These are phyloP conservation scores for Leccinellum rugosiceps DNA, from an alignment of 768 basidiomycete genomes.

Conservation along the genomic window DNA sequence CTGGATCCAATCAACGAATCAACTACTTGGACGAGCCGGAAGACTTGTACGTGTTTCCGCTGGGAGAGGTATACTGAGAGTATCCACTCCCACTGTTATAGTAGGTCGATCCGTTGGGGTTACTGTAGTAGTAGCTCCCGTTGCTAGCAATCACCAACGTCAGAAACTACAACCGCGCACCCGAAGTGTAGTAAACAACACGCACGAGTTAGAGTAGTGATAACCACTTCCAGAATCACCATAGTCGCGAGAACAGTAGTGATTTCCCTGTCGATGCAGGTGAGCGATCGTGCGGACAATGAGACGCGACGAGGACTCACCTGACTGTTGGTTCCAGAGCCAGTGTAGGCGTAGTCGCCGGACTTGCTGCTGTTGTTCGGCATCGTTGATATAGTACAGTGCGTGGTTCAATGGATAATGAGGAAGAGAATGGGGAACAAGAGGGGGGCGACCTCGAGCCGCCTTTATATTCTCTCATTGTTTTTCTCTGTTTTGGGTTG, in stretches of 20 bases:
- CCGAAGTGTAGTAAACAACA: background rate
- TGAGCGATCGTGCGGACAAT: background rate
- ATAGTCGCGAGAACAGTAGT: conserved; percentile 54
- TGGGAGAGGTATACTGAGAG: conserved; percentile 50
- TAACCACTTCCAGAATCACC: conserved; percentile 44
- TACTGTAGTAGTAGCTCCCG: conserved; percentile 62
- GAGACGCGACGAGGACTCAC: conserved; percentile 31
- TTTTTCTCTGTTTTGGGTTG: conserved; percentile 12
- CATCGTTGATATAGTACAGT: conserved; percentile 9
- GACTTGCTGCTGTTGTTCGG: conserved; percentile 14
- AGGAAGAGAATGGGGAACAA: background rate
- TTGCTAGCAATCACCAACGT: conserved; percentile 29
- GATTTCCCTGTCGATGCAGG: conserved; percentile 46
- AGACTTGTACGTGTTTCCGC: conserved; percentile 32
- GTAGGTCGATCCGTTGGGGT: conserved; percentile 59
- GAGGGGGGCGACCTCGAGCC: background rate
- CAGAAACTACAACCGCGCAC: background rate
- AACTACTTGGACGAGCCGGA: conserved; percentile 21
- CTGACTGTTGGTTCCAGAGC: conserved; percentile 51
- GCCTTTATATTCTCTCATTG: conserved; percentile 9
- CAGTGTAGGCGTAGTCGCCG: conserved; percentile 40
- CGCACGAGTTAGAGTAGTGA: conserved; percentile 60
- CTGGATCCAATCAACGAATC: background rate
- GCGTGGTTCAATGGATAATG: background rate
- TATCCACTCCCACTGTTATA: conserved; percentile 49